Evolutionary conservation across 331 rosid genomes (phyloP).

Genomic region (Pyracantha coccinea): DNA sequence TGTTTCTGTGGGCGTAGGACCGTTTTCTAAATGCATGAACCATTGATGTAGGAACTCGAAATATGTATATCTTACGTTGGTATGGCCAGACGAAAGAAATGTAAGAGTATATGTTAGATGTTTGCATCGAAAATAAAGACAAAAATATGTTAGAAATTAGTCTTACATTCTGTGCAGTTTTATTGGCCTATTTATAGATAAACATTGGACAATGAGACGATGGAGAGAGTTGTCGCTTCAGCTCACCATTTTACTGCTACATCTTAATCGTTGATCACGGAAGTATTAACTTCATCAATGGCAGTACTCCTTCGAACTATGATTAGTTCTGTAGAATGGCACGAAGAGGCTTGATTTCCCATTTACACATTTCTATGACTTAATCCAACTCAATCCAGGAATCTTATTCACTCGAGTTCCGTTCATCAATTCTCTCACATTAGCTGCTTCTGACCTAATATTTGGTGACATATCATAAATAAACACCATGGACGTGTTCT

Average conservation of each 20-base stretch:
- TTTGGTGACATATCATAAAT: no score
- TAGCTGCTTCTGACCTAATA: slow-evolving; percentile 30
- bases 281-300: background rate
- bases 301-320: background rate
- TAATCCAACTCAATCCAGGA: slow-evolving; percentile 74
- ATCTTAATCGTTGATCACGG: background rate
- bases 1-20: no score
- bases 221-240: background rate
- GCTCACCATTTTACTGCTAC: background rate
- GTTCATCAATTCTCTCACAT: slow-evolving; percentile 47
- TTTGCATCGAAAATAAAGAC: background rate
- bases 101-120: background rate
- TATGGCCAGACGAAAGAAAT: background rate
- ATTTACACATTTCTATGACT: slow-evolving; percentile 11
- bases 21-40: no score
- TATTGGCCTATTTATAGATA: background rate
- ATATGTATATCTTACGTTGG: background rate
- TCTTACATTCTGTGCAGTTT: background rate
- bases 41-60: background rate
- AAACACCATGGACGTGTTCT: no score
- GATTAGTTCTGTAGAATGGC: background rate
- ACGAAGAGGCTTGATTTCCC: background rate
- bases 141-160: background rate
- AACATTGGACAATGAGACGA: background rate
- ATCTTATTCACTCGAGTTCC: slow-evolving; percentile 37